Evolutionary conservation across 208 protist species (phyloP), one percentile per base, ranked within the genome.

Genomic region (Tritrichomonas musculus): DNA sequence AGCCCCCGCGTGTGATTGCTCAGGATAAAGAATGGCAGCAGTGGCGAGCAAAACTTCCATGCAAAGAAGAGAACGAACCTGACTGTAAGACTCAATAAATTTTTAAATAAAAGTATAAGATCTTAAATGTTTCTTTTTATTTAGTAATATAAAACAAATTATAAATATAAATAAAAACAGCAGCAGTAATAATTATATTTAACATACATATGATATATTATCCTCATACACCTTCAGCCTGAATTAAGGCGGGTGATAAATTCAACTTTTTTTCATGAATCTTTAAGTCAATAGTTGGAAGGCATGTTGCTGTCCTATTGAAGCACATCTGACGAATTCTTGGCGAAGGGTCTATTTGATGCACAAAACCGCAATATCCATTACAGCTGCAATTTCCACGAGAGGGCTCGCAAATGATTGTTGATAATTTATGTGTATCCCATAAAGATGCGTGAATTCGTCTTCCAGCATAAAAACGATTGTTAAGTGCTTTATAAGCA

Each of bases 41-140:
- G n/a, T 88, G 77, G 77, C 41, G 77, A 14, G 5, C 8, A 3
- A 60, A 39, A 14, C 17, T 88, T 33, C 77, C 77, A 30, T 50
- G 44, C 30, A 25, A 88, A 39, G 47, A 88, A 88, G 77, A 88
- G 27, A 88, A 82, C 30, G 73, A 82, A 8, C 73, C 73, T n/a
- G 73, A 82, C 41, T 82, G 73, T 39, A 60, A 60, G 53, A 60
- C 53, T 22, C 53, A 60, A 17, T 60, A 17, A 60, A 60, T n/a
- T n/a, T n/a, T n/a, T n/a, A n/a, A n/a, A n/a, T n/a, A n/a, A n/a
- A n/a, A n/a, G n/a, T n/a, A n/a, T n/a, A n/a, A n/a, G n/a, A n/a
- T n/a, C n/a, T n/a, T n/a, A n/a, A n/a, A n/a, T n/a, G n/a, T n/a
- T n/a, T n/a, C n/a, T n/a, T n/a, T n/a, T n/a, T n/a, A n/a, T n/a